These are phyloP conservation scores for Amphichorda felina DNA, from an alignment of 2,329 filamentous ascomycete genomes.

Conservation along the genomic window DNA sequence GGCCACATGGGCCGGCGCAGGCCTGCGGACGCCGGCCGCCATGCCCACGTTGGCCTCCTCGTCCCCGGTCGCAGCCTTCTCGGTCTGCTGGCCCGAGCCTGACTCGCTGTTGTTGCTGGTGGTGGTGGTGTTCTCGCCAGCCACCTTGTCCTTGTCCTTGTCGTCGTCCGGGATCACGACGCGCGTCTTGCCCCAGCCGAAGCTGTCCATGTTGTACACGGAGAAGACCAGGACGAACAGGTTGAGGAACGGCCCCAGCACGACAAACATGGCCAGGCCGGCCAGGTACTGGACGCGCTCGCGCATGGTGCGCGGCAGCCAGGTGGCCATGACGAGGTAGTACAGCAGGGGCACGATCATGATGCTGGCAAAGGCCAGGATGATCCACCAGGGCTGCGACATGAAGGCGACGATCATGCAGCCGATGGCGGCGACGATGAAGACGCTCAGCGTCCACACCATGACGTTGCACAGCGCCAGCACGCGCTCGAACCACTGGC, in stretches of 20 bases:
- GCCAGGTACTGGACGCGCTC: constrained; percentile 10
- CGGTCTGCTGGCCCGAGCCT: background rate
- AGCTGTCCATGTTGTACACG: constrained; percentile 13
- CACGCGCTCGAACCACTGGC: constrained; percentile 13
- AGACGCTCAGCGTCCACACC: constrained; percentile 12
- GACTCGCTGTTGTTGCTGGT: constrained; percentile 1
- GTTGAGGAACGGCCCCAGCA: constrained; percentile 12
- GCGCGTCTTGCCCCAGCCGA: constrained; percentile 14
- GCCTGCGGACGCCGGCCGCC: no score
- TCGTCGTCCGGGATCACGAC: constrained; percentile 7
- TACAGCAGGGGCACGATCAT: constrained; percentile 12
- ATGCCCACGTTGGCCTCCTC: background rate
- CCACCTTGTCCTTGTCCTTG: constrained; percentile 3
- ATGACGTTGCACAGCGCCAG: constrained; percentile 11
- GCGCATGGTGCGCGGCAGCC: constrained; percentile 11
- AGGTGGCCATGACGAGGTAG: constrained; percentile 11
- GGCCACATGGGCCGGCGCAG: no score
- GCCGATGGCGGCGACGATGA: constrained; percentile 13
- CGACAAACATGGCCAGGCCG: constrained; percentile 10
- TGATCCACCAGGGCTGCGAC: constrained; percentile 12
- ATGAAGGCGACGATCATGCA: constrained; percentile 16
- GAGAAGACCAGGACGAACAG: constrained; percentile 13
- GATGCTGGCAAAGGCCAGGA: constrained; percentile 11
- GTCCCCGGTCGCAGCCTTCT: background rate
- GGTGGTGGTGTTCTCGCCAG: background rate